Evolutionary conservation across 257 asterid genomes (phyloP).

Genomic region (Voacanga thouarsii): DNA sequence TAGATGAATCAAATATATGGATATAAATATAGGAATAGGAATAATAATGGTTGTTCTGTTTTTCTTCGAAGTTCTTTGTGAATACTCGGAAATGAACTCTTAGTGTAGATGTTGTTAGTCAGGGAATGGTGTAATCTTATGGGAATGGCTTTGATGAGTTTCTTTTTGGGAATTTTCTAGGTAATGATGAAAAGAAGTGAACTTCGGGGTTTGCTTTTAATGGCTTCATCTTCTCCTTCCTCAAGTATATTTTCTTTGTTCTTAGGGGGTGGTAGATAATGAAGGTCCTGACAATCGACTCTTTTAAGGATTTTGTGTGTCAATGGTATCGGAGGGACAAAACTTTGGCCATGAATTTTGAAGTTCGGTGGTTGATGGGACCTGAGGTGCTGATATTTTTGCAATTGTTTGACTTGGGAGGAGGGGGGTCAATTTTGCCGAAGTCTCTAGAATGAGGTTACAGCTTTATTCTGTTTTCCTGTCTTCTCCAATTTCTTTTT

Average conservation of each 20-base stretch:
- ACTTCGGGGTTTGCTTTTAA: not conserved
- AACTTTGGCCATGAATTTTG: not conserved
- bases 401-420: no score
- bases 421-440: no score
- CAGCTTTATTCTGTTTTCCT: no score
- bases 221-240: not conserved
- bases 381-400: no score
- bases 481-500: no score
- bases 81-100: not conserved
- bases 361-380: not conserved
- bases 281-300: no score
- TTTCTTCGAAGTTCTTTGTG: not conserved
- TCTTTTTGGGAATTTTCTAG: not conserved
- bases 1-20: slow-evolving; percentile 4
- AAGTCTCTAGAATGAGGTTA: no score
- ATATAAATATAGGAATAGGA: not conserved
- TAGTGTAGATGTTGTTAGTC: not conserved
- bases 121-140: not conserved
- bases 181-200: not conserved
- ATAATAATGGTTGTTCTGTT: not conserved
- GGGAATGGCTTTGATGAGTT: not conserved
- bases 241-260: not conserved
- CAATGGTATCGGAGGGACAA: not conserved
- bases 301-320: no score
- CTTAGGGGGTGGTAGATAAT: no score